phyloP scores from a whole-genome alignment of 768 basidiomycete species.

The Boletus huronensis region DNA sequence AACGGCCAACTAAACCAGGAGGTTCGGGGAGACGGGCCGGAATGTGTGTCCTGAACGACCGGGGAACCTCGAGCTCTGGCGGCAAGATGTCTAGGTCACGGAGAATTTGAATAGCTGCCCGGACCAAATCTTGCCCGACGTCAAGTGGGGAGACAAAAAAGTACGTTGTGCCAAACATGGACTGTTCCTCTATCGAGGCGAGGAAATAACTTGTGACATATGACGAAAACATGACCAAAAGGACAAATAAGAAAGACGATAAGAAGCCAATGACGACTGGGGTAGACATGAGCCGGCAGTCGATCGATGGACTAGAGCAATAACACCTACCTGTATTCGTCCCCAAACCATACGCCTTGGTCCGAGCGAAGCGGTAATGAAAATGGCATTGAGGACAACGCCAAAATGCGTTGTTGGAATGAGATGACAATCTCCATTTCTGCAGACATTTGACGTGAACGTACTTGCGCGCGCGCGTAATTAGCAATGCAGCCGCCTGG shows the following conservation, averaged over 20 bases:
- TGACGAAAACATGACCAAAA: slow-evolving; percentile 65
- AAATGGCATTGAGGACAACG: slow-evolving; percentile 79
- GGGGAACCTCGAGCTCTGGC: slow-evolving; percentile 20
- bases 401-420: slow-evolving; percentile 68
- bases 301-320: slow-evolving; percentile 1
- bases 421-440: slow-evolving; percentile 64
- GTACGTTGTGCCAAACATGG: slow-evolving; percentile 34
- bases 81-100: slow-evolving; percentile 50
- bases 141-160: slow-evolving; percentile 52
- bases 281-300: slow-evolving; percentile 12
- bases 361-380: slow-evolving; percentile 72
- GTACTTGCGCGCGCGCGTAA: slow-evolving; percentile 43
- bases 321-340: slow-evolving; percentile 62
- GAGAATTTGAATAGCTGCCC: slow-evolving; percentile 59
- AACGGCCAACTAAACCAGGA: slow-evolving; percentile 48
- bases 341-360: slow-evolving; percentile 65
- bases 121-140: slow-evolving; percentile 56
- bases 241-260: slow-evolving; percentile 59
- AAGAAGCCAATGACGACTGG: slow-evolving; percentile 63
- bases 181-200: slow-evolving; percentile 54
- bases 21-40: slow-evolving; percentile 29
- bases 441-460: slow-evolving; percentile 80
- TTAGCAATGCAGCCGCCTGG: slow-evolving; percentile 15
- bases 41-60: slow-evolving; percentile 16
- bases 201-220: slow-evolving; percentile 68